These are phyloP conservation scores for Phaffia rhodozyma DNA, from an alignment of 1,284 basidiomycete species.

Conservation along the genomic window DNA sequence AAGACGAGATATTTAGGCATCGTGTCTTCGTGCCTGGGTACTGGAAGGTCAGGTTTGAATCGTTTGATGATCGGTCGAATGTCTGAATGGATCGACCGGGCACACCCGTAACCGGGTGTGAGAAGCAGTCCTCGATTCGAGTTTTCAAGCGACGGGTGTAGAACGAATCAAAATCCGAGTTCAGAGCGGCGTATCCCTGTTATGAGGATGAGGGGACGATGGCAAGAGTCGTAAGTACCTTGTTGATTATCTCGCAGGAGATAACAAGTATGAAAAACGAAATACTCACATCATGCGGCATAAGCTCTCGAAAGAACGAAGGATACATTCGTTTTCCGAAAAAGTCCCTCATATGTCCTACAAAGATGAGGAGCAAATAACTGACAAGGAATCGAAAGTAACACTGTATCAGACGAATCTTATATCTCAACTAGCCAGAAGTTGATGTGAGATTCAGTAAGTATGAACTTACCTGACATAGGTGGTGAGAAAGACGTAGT, in stretches of 20 bases:
- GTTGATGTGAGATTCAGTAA: background rate
- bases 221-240: background rate
- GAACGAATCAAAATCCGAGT: conserved; percentile 98
- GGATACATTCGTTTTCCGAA: conserved; percentile 75
- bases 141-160: conserved; percentile 91
- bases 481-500: conserved; percentile 80
- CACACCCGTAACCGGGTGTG: conserved; percentile 84
- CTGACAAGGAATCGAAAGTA: conserved; percentile 31
- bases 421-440: background rate
- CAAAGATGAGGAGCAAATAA: conserved; percentile 73
- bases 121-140: conserved; percentile 93
- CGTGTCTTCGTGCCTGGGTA: conserved; percentile 72
- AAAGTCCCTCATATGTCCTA: conserved; percentile 92
- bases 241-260: background rate
- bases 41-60: conserved; percentile 69
- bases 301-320: conserved; percentile 62
- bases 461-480: conserved; percentile 46
- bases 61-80: conserved; percentile 70
- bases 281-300: conserved; percentile 60
- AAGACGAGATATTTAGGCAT: conserved; percentile 90
- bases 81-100: conserved; percentile 84
- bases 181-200: conserved; percentile 89
- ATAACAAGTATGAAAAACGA: conserved; percentile 3
- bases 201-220: background rate
- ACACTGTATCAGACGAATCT: too few relatives aligned